These are phyloP conservation scores for Capronia coronata DNA, from an alignment of 2,329 filamentous ascomycete species.

Conservation along the genomic window DNA sequence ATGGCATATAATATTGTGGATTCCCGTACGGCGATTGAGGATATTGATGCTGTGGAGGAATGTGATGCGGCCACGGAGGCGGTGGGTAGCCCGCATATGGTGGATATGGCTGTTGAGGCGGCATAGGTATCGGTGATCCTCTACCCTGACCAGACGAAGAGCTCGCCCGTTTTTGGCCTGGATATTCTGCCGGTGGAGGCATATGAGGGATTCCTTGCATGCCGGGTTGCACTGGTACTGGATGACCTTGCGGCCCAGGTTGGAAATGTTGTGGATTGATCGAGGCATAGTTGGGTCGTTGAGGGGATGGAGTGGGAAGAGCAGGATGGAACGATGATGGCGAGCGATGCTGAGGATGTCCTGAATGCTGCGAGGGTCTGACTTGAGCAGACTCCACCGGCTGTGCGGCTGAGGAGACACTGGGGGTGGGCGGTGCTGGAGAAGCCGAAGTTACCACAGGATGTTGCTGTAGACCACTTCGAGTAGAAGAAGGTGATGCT, in stretches of 20 bases:
- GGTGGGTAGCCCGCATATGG: constrained; percentile 23
- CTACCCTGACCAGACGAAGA: constrained; percentile 20
- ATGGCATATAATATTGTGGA: constrained; percentile 19
- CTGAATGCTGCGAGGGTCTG: constrained; percentile 13
- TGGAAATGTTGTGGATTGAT: constrained; percentile 23
- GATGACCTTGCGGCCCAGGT: constrained; percentile 22
- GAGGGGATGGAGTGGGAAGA: constrained; percentile 24
- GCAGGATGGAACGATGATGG: constrained; percentile 21
- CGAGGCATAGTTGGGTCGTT: constrained; percentile 23
- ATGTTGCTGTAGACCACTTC: constrained; percentile 7
- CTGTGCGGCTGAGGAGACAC: constrained; percentile 3
- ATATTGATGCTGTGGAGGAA: constrained; percentile 20
- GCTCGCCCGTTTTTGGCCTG: constrained; percentile 13
- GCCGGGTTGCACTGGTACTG: constrained; percentile 21
- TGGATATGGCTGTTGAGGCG: constrained; percentile 23
- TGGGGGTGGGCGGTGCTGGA: constrained; percentile 15
- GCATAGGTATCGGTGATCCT: constrained; percentile 25
- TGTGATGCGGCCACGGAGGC: constrained; percentile 25
- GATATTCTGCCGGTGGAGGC: constrained; percentile 24
- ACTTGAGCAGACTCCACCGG: constrained; percentile 13
- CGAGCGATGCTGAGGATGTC: constrained; percentile 14
- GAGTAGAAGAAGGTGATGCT: constrained; percentile 6
- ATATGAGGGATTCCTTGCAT: constrained; percentile 21
- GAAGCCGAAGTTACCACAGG: constrained; percentile 14
- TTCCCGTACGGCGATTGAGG: constrained; percentile 18